Base-by-base conservation (phyloP, 768 basidiomycete species). In the Cyathus striatus region DNA sequence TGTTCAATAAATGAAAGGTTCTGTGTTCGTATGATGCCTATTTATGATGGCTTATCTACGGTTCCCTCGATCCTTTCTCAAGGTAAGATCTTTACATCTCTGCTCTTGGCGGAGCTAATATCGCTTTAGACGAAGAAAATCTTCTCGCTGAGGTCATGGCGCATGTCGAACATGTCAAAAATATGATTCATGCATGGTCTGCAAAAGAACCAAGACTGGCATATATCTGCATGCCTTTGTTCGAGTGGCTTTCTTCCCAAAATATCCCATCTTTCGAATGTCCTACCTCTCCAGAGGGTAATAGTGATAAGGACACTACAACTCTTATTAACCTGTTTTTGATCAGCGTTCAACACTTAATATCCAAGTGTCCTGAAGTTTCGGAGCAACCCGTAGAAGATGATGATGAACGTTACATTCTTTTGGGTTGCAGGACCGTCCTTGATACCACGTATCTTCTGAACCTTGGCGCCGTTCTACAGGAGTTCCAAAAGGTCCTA, bases 321-420 rank as follows among this genome's bases (percentile, higher is more conserved):
- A 23, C 49, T 3, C 54, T 86, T 42, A 75, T 93, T 51, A 76
- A 85, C 49, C 57, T 69, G 1, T 64, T 91, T 37, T 73, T 95
- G 17, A 59, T 88, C 23, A 70, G 69, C 23, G 72, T 84, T 17
- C 91, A 94, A 53, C 63, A 70, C 17, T 53, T 90, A 52, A 63
- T 81, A 12, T 55, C 66, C 7, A 62, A 54, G 41, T 70, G 68
- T 48, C 56, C 69, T 3, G 57, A 60, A 30, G 22, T 37, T 17
- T 23, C 46, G 3, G 46, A 58, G 35, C 44, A 49, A 16, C 10
- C 27, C 27, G 2, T 10, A 16, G 45, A 60, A 24, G 50, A 60
- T 36, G 57, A 65, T 39, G 62, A 63, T n/a, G 77, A 80, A 38
- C 65, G 74, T 38, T 86, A 74, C 50, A 67, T 86, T 23, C 62